These are phyloP conservation scores for Tuber melanosporum DNA, from an alignment of 495 filamentous ascomycete species.

Conservation along the genomic window DNA sequence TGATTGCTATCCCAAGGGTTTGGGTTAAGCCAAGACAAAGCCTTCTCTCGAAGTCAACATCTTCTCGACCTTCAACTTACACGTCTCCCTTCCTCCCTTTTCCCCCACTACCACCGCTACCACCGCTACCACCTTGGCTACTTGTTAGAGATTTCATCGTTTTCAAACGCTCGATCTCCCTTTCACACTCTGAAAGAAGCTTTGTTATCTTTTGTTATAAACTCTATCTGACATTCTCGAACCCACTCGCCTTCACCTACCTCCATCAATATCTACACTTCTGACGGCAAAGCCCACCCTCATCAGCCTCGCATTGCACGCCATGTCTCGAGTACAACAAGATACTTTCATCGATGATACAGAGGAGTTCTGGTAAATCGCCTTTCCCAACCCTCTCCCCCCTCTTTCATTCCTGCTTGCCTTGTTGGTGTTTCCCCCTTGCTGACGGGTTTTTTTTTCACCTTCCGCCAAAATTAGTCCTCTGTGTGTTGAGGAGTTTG, in stretches of 20 bases:
- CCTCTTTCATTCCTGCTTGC: conserved; percentile 20
- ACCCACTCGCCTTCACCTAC: neutral
- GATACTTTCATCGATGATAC: conserved; percentile 97
- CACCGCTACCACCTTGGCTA: neutral
- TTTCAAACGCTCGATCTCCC: neutral
- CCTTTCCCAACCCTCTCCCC: conserved; percentile 6
- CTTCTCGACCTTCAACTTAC: neutral
- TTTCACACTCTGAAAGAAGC: neutral
- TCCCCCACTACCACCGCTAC: neutral
- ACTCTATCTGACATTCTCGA: neutral
- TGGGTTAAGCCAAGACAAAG: neutral
- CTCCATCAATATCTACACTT: neutral
- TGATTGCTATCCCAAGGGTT: neutral
- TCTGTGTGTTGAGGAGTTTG: conserved; percentile 98
- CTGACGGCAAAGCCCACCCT: neutral
- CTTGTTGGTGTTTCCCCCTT: conserved; percentile 24
- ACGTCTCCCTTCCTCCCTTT: neutral
- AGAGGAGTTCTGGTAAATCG: conserved; percentile 77
- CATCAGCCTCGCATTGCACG: neutral
- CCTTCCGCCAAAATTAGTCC: conserved; percentile 51
- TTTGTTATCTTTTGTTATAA: neutral
- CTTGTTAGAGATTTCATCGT: neutral
- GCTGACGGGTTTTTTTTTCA: neutral
- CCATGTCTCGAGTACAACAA: conserved; percentile 53
- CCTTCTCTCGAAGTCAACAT: neutral